A percentile compares a stretch with the other conserved stretches of the same genome.
phyloP scores from a whole-genome alignment of 768 basidiomycete genomes.

The Suillus lakei region DNA sequence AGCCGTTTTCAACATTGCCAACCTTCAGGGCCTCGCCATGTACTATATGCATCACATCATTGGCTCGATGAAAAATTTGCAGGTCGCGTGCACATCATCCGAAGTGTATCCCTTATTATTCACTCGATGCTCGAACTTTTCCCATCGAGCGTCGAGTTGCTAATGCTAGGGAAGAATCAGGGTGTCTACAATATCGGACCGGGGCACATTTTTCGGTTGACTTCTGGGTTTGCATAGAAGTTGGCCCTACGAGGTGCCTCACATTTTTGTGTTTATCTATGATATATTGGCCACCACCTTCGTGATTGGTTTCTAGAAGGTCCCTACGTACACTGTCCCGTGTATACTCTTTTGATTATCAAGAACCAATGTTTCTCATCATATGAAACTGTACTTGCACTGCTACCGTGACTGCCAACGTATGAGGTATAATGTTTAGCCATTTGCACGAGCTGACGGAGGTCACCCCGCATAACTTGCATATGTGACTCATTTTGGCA shows the following conservation, averaged over 20 bases:
- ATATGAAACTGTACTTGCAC: neutral
- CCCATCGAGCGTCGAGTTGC: slow-evolving; percentile 54
- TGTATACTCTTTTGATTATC: neutral
- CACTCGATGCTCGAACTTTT: slow-evolving; percentile 48
- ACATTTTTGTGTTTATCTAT: slow-evolving; percentile 37
- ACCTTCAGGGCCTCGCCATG: neutral
- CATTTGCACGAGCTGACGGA: neutral
- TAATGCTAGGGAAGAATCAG: slow-evolving; percentile 54
- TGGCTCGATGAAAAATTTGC: neutral
- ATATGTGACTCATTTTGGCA: neutral
- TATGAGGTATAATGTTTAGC: neutral
- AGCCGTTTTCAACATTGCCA: neutral
- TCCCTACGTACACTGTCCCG: neutral
- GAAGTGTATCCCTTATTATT: slow-evolving; percentile 41
- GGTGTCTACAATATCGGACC: neutral
- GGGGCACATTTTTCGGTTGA: slow-evolving; percentile 63
- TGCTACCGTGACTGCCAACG: neutral
- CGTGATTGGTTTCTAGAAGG: neutral
- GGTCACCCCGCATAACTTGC: neutral
- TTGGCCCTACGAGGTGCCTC: slow-evolving; percentile 69
- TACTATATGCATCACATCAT: neutral
- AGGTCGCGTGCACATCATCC: neutral
- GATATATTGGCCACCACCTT: neutral
- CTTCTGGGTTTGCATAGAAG: slow-evolving; percentile 38
- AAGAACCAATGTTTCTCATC: neutral